These are phyloP conservation scores for Ganoderma sinense DNA, from an alignment of 1,284 basidiomycete species.

Conservation along the genomic window DNA sequence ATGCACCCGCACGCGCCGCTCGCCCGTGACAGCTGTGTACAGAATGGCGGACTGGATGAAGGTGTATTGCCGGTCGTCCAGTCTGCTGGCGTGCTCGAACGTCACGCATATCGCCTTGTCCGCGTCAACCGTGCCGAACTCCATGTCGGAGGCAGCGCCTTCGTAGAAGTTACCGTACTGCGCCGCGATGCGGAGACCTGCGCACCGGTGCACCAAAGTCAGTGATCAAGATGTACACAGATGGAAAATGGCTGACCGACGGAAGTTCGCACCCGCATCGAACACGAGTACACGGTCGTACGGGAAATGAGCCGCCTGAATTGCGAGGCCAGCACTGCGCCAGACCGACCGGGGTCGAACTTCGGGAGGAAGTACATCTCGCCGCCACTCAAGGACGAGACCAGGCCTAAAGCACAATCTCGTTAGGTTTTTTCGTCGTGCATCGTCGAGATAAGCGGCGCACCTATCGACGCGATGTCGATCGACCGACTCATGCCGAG, in stretches of 20 bases:
- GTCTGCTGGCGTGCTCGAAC: constrained; percentile 68
- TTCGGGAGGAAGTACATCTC: constrained; percentile 94
- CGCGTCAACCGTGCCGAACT: constrained; percentile 84
- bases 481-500: constrained; percentile 86
- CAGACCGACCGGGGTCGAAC: constrained; percentile 81
- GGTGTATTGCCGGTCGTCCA: constrained; percentile 83
- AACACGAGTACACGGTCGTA: constrained; percentile 84
- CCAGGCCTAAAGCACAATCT: constrained; percentile 52
- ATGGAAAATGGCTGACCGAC: constrained; percentile 61
- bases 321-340: constrained; percentile 74
- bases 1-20: constrained; percentile 86
- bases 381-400: constrained; percentile 87
- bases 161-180: constrained; percentile 89
- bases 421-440: not conserved
- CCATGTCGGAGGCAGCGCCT: constrained; percentile 78
- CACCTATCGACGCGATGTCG: constrained; percentile 90
- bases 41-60: constrained; percentile 92
- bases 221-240: not conserved
- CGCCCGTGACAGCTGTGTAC: constrained; percentile 84
- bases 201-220: not conserved
- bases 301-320: constrained; percentile 76
- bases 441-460: constrained; percentile 20
- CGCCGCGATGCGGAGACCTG: constrained; percentile 77
- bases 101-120: constrained; percentile 81
- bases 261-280: constrained; percentile 87